Evolutionary conservation across 1,284 basidiomycete genomes (phyloP).

Genomic region (Ustilago lituana): DNA sequence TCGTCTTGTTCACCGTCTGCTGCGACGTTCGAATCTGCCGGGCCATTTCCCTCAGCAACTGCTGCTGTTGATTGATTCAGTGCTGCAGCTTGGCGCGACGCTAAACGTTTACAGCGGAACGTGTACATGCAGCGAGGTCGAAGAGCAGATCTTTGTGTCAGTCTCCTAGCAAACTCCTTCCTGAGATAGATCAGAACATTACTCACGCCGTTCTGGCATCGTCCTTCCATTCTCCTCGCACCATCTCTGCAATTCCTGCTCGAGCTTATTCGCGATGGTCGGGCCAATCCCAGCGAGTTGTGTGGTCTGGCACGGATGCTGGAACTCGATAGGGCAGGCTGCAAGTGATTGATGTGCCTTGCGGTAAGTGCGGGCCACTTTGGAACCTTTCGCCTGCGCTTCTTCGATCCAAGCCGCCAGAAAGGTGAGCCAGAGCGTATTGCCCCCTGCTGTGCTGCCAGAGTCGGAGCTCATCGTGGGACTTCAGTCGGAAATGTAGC

Average conservation of each 20-base stretch:
- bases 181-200: too few species aligned
- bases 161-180: too few species aligned
- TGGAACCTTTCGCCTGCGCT: constrained; percentile 52
- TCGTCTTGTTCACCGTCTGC: not conserved
- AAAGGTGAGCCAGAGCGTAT: constrained; percentile 58
- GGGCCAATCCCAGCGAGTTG: constrained; percentile 56
- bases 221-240: constrained; percentile 38
- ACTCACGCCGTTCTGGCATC: constrained; percentile 49
- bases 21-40: not conserved
- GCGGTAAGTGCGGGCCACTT: constrained; percentile 49
- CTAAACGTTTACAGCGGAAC: too few species aligned
- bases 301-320: constrained; percentile 58
- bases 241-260: constrained; percentile 53
- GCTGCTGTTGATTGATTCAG: not conserved
- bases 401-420: constrained; percentile 54
- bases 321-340: constrained; percentile 48
- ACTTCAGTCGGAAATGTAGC: too few species aligned
- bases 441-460: constrained; percentile 30
- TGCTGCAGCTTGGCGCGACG: constrained; percentile 7
- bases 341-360: constrained; percentile 55
- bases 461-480: constrained; percentile 15
- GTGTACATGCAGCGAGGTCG: too few species aligned
- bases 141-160: too few species aligned
- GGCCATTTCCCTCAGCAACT: not conserved
- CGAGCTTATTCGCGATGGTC: constrained; percentile 56